These are phyloP conservation scores for Carex scoparia DNA, from an alignment of 176 grass and related monocot genomes.

Conservation along the genomic window DNA sequence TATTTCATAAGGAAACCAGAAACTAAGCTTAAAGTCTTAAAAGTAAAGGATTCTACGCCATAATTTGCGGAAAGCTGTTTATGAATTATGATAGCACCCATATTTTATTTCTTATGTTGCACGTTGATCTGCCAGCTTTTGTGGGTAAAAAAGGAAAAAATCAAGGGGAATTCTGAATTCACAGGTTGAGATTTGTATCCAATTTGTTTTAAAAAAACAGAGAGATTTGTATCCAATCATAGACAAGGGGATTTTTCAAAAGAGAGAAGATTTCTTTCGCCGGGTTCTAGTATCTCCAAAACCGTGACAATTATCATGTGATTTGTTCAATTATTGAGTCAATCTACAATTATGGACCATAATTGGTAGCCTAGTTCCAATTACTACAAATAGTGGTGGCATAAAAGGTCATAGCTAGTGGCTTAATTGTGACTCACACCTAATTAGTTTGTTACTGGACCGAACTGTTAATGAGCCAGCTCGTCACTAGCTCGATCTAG, in stretches of 20 bases:
- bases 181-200: background rate
- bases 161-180: too few species aligned
- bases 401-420: too few species aligned
- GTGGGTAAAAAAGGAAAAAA: too few species aligned
- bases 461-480: too few species aligned
- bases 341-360: background rate
- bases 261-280: background rate
- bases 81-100: background rate
- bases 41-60: background rate
- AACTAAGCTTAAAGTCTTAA: background rate
- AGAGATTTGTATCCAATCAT: background rate
- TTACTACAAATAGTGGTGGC: background rate
- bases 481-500: too few species aligned
- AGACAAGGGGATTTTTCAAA: background rate
- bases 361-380: background rate
- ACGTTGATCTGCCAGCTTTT: constrained; percentile 1
- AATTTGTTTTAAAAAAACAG: too few species aligned
- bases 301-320: background rate
- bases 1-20: background rate
- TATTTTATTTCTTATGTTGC: background rate
- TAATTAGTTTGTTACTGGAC: too few species aligned
- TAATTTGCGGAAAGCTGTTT: constrained; percentile 2
- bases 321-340: constrained; percentile 12
- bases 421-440: too few species aligned
- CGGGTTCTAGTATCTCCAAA: background rate